These are phyloP conservation scores for Murraya paniculata DNA, from an alignment of 345 rosid species.

Conservation along the genomic window DNA sequence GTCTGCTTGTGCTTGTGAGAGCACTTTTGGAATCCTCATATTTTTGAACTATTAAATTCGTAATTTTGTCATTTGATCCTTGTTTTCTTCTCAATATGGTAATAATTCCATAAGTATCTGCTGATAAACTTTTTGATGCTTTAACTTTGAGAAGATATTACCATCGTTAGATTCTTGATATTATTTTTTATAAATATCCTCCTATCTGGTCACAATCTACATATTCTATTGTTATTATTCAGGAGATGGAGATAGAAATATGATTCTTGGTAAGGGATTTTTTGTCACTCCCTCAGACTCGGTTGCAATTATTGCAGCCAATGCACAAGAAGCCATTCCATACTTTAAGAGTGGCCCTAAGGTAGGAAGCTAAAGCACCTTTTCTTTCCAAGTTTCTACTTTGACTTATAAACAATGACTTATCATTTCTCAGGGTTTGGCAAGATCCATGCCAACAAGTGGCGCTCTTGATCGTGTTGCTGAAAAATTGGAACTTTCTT, in stretches of 20 bases:
- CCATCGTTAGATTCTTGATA: neutral
- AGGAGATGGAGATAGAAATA: slow-evolving; percentile 98
- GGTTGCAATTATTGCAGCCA: slow-evolving; percentile 90
- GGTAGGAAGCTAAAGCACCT: slow-evolving; percentile 37
- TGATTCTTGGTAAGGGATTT: slow-evolving; percentile 80
- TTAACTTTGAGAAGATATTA: neutral
- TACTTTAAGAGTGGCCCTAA: slow-evolving; percentile 73
- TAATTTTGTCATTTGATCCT: neutral
- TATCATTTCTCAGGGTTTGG: slow-evolving; percentile 62
- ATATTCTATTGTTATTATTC: slow-evolving; percentile 18
- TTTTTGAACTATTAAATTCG: neutral
- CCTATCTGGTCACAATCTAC: neutral
- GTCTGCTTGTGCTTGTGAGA: neutral
- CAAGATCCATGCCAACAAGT: slow-evolving; percentile 97
- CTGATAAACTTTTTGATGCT: neutral
- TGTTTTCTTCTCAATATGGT: neutral
- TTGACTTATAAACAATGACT: slow-evolving; percentile 2
- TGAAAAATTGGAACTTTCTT: slow-evolving; percentile 70
- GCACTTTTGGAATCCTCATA: neutral
- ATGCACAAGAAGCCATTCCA: slow-evolving; percentile 82
- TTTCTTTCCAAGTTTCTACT: neutral
- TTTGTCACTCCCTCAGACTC: slow-evolving; percentile 96
- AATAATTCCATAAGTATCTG: neutral
- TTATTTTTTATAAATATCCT: neutral
- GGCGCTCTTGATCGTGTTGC: slow-evolving; percentile 98